A percentile compares a stretch with the other conserved stretches of the same genome.
Conservation (phyloP, 2,329 filamentous ascomycete species). For the Coleophoma eucalyptorum region DNA sequence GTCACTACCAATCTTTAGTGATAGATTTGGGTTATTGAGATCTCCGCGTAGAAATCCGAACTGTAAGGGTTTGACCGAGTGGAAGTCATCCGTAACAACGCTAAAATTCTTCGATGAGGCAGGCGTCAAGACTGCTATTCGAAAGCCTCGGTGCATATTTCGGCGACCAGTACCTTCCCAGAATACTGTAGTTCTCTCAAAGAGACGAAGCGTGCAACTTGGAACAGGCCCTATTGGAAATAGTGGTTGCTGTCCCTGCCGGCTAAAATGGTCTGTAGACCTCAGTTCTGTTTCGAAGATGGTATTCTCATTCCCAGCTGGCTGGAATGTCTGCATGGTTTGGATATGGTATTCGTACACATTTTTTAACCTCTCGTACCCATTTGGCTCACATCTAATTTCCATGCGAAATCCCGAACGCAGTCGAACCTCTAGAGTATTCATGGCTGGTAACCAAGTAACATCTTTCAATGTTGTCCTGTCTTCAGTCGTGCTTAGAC, state of each 20-base stretch:
- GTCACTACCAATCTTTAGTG: conserved; percentile 50
- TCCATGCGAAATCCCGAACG: conserved; percentile 70
- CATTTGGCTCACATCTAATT: conserved; percentile 65
- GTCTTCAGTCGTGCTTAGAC: conserved; percentile 63
- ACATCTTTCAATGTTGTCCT: conserved; percentile 77
- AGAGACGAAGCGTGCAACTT: conserved; percentile 68
- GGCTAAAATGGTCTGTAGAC: conserved; percentile 75
- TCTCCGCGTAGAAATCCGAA: conserved; percentile 76
- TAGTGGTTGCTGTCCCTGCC: conserved; percentile 57
- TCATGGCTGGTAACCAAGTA: conserved; percentile 68
- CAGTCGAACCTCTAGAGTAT: conserved; percentile 62
- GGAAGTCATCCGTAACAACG: conserved; percentile 65
- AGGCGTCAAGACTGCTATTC: conserved; percentile 72
- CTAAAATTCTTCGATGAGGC: conserved; percentile 72
- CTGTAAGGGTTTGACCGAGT: conserved; percentile 61
- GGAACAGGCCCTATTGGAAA: conserved; percentile 74
- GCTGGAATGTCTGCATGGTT: conserved; percentile 65
- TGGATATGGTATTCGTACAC: conserved; percentile 80
- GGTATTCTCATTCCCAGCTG: conserved; percentile 63
- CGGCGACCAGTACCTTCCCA: conserved; percentile 68
- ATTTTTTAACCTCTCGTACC: conserved; percentile 73
- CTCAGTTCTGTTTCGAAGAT: conserved; percentile 65
- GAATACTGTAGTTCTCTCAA: conserved; percentile 64
- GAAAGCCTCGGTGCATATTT: conserved; percentile 70
- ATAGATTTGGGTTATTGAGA: conserved; percentile 60